A percentile compares a stretch with the other conserved stretches of the same genome.
These are phyloP conservation scores for Fraxinus angustifolia DNA, from an alignment of 305 asterid species.

Conservation along the genomic window DNA sequence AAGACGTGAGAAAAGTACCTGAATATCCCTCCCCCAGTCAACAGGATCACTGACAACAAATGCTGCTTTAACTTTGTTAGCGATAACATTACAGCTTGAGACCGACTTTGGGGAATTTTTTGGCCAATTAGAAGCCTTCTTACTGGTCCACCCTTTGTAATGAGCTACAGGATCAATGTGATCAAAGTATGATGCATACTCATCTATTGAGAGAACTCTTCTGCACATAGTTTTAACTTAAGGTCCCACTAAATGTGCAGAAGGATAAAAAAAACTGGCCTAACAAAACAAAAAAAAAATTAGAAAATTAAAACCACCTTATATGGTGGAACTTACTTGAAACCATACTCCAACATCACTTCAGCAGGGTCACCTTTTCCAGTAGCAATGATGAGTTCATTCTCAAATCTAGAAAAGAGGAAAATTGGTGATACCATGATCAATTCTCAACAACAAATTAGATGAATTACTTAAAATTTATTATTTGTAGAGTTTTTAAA, in stretches of 20 bases:
- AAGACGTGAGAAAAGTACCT: constrained; percentile 29
- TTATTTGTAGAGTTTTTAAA: not conserved
- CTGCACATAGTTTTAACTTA: constrained; percentile 30
- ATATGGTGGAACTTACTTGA: constrained; percentile 29
- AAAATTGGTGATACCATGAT: not conserved
- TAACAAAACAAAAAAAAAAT: not conserved
- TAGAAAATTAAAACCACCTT: not conserved
- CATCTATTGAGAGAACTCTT: constrained; percentile 56
- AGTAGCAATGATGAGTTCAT: constrained; percentile 42
- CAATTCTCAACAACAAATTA: not conserved
- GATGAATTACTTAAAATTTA: not conserved
- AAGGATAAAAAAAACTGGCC: not conserved
- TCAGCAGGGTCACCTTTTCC: constrained; percentile 45
- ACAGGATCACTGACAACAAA: constrained; percentile 65
- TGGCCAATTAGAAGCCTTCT: constrained; percentile 24
- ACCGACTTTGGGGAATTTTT: constrained; percentile 22
- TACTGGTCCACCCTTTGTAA: constrained; percentile 53
- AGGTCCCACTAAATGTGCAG: constrained; percentile 2
- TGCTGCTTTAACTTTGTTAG: constrained; percentile 48
- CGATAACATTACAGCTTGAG: constrained; percentile 13
- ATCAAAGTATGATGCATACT: constrained; percentile 46
- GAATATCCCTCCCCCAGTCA: constrained; percentile 71
- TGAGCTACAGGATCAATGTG: constrained; percentile 64
- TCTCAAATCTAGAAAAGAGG: constrained; percentile 29
- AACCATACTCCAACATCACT: constrained; percentile 45